These are phyloP conservation scores for Acanthamoeba castellanii DNA, from an alignment of 208 protist genomes.

Conservation along the genomic window DNA sequence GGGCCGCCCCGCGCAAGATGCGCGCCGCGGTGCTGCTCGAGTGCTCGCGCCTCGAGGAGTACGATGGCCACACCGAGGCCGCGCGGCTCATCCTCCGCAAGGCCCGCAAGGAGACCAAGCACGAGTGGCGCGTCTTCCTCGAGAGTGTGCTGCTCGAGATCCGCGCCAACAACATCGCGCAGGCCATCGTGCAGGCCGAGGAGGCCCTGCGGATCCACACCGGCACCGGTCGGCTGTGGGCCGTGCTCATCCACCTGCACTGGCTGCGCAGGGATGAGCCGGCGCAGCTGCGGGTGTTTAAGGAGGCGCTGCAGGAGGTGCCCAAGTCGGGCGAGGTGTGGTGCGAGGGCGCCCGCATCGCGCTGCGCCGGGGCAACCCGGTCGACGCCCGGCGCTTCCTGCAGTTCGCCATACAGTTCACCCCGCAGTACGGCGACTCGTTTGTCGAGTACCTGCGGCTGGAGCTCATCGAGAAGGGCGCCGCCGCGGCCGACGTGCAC, in stretches of 20 bases:
- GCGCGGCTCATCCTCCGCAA: slow-evolving; percentile 86
- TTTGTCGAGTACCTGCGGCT: slow-evolving; percentile 92
- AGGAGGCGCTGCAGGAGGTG: slow-evolving; percentile 88
- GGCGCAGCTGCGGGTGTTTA: slow-evolving; percentile 87
- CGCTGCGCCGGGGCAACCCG: slow-evolving; percentile 86
- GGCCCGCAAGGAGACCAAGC: slow-evolving; percentile 82
- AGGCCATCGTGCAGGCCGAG: slow-evolving; percentile 84
- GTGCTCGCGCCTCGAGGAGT: slow-evolving; percentile 88
- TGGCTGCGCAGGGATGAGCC: slow-evolving; percentile 71
- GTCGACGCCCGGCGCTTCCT: slow-evolving; percentile 87
- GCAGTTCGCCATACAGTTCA: slow-evolving; percentile 92
- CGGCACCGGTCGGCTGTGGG: slow-evolving; percentile 91
- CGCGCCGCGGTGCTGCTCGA: slow-evolving; percentile 89
- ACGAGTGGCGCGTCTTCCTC: slow-evolving; percentile 92
- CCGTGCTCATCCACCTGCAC: slow-evolving; percentile 91
- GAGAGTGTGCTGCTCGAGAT: slow-evolving; percentile 90
- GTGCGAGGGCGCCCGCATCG: slow-evolving; percentile 92
- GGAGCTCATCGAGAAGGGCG: slow-evolving; percentile 85
- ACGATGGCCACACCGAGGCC: slow-evolving; percentile 82
- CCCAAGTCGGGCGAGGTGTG: slow-evolving; percentile 94
- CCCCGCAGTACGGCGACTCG: slow-evolving; percentile 94
- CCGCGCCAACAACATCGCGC: slow-evolving; percentile 80
- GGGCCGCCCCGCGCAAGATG: slow-evolving; percentile 87
- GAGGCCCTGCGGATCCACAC: slow-evolving; percentile 89
- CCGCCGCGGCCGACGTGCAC: slow-evolving; percentile 79